Base-by-base conservation (phyloP, 148 eudicot genomes). In the Polygonum aviculare region DNA sequence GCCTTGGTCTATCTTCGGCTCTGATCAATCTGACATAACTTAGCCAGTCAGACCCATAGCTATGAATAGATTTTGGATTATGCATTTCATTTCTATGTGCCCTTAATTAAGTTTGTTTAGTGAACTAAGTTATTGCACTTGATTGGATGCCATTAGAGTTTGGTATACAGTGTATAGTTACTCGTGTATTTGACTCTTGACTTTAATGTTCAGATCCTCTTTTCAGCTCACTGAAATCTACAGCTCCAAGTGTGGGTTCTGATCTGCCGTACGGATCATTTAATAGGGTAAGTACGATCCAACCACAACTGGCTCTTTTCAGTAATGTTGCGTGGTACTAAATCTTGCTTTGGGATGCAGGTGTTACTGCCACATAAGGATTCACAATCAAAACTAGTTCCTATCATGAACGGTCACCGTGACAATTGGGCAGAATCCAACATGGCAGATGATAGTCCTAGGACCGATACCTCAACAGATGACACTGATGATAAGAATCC, bases 371-470 rank as follows among this genome's bases (percentile, higher is more conserved):
- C 81, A 33, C 87, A 83, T 51, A 84, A 82, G 80, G 90, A 80
- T 44, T 77, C 83, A 40, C 84, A 81, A 47, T 79, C 71, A 7
- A 86, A 78, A 55, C 78, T 83, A 44, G 84, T 78, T 78, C 77
- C 90, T 75, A 74, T 80, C 8, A 70, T 85, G n/a, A 86, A 75
- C 21, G 82, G 76, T 76, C 83, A 83, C 73, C 88, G 72, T 80
- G 97, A 90, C 72, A 89, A 86, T 63, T 87, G 95, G 88, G 93
- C 84, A 47, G 98, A 94, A 50, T 87, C 91, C 44, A 87, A 82
- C 87, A 87, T 87, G 92, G 93, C 85, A 82, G 97, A 88, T 71
- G 85, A 85, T 59, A 88, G 98, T 59, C 92, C 98, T 39, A 86
- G 80, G 77, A 85, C 93, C 3, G 96, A 94, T 82, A 87, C 92